Conservation (phyloP, 164 flowering plant species). For the Umbilicus rupestris region DNA sequence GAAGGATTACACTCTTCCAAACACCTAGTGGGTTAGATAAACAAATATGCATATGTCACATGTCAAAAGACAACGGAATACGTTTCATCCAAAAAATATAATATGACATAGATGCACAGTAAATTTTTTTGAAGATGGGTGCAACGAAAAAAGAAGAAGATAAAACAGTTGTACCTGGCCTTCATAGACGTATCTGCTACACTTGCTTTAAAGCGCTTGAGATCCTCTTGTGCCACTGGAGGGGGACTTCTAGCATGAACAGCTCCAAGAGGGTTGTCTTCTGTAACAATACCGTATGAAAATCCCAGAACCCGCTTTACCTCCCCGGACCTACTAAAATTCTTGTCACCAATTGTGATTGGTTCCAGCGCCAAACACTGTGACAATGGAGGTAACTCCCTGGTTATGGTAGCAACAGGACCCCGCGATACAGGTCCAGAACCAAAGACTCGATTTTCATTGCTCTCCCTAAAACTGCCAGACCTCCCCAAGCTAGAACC, state of each 20-base stretch:
- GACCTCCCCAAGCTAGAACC: conserved; percentile 58
- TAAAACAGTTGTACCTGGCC: conserved; percentile 23
- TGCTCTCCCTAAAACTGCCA: conserved; percentile 64
- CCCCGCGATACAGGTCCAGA: conserved; percentile 33
- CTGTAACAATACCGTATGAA: conserved; percentile 33
- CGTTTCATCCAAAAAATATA: background rate
- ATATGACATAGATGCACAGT: background rate
- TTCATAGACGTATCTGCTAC: conserved; percentile 18
- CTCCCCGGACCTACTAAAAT: conserved; percentile 41
- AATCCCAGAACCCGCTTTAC: conserved; percentile 39
- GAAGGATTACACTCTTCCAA: background rate
- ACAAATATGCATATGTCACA: background rate
- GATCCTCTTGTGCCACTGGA: conserved; percentile 24
- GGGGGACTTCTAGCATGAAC: conserved; percentile 28
- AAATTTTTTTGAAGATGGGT: background rate
- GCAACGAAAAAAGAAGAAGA: background rate
- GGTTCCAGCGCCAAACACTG: conserved; percentile 54
- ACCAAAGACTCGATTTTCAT: conserved; percentile 34
- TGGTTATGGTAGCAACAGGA: conserved; percentile 14
- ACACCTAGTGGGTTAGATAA: too few relatives aligned
- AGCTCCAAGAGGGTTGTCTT: conserved; percentile 47
- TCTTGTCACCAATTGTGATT: conserved; percentile 46
- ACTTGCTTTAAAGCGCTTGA: conserved; percentile 23
- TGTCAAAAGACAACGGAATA: background rate
- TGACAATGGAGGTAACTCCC: conserved; percentile 35